Evolutionary conservation across 2,329 filamentous ascomycete species (phyloP), one percentile per base, ranked within the genome.

Genomic region (Fusarium pseudoanthophilum): DNA sequence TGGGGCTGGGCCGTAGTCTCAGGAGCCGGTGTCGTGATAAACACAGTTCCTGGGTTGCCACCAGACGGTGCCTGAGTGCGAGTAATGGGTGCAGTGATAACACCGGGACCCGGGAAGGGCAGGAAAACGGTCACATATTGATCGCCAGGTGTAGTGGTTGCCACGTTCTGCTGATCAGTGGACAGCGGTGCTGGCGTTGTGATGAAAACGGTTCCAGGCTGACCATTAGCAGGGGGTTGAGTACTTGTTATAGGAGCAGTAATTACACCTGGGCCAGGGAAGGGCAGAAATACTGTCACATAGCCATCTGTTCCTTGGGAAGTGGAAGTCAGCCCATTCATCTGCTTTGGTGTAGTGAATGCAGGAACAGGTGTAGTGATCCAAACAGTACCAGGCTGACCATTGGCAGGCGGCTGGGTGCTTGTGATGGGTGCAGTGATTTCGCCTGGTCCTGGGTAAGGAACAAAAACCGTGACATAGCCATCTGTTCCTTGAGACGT

Each of bases 31-130:
- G 70, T 73, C 30, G 71, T 73, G 15, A 73, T 67, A 32, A 73
- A 70, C 10, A 73, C 70, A 37, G 70, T 73, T 34, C 70, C 70
- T 18, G 60, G 70, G 7, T 49, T 65, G 2, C 61, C 70, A 43
- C 43, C 56, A 21, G 57, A 48, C 3, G 69, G 70, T 9, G 45
- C 24, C 30, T 73, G 63, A 2, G 71, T 74, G 21, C 68, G 46
- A 4, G 71, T 73, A 36, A 73, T 64, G 6, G 71, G 71, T 2
- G 71, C 53, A 34, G 67, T 74, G 11, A 73, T 73, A 5, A 60
- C 46, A 28, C 71, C 67, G n/a, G 67, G 20, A 13, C 67, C 65
- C 9, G 59, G 48, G 26, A 49, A 74, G 15, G 71, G 71, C 10
- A 70, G 42, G 24, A 71, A 69, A 13, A 69, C 65, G 14, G 67